Evolutionary conservation across 2,329 filamentous ascomycete species (phyloP).

Genomic region (Fragosphaeria purpurea): DNA sequence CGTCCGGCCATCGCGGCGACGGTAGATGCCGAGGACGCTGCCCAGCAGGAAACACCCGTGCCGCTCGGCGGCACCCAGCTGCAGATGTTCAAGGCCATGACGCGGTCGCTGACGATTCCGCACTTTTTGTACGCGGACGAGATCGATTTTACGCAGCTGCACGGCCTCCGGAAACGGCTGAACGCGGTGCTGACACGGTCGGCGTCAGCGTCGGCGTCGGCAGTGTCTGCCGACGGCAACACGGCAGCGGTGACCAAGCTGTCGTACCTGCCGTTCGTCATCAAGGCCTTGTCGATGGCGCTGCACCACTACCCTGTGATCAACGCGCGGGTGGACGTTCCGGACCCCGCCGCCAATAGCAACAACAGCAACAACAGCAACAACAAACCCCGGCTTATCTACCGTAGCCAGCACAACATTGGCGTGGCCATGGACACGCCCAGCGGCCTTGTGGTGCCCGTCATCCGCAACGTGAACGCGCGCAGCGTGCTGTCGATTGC

Average conservation of each 20-base stretch:
- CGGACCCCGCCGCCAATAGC: constrained; percentile 14
- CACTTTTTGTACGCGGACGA: constrained; percentile 95
- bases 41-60: constrained; percentile 58
- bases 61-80: constrained; percentile 69
- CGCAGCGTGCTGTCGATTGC: constrained; percentile 73
- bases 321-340: constrained; percentile 69
- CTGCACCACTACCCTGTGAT: constrained; percentile 74
- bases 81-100: constrained; percentile 98
- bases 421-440: constrained; percentile 94
- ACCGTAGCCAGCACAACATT: constrained; percentile 84
- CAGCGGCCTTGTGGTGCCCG: constrained; percentile 77
- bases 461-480: constrained; percentile 72
- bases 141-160: constrained; percentile 69
- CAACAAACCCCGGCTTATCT: constrained; percentile 63
- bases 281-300: constrained; percentile 87
- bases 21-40: constrained; percentile 20
- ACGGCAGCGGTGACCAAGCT: constrained; percentile 49
- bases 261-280: constrained; percentile 86
- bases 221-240: background rate
- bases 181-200: constrained; percentile 48
- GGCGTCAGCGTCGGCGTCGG: constrained; percentile 15
- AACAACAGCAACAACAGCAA: background rate
- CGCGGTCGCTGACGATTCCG: constrained; percentile 76
- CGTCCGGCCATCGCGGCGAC: constrained; percentile 16
- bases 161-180: constrained; percentile 60